phyloP scores from a whole-genome alignment of 371 early-diverging fungal species.

The Circinella umbellata region DNA sequence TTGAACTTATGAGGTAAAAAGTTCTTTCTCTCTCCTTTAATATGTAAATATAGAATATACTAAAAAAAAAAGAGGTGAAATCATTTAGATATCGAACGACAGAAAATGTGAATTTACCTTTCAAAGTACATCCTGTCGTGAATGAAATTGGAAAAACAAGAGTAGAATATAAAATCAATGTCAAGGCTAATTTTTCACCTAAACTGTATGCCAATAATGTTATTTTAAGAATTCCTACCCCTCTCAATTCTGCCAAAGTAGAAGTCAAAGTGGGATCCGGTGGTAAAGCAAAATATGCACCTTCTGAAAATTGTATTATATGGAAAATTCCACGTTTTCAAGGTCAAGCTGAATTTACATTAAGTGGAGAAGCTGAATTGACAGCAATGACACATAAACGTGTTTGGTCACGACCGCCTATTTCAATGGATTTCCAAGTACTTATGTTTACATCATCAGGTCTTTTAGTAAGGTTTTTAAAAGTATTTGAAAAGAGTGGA shows the following conservation, averaged over 20 bases:
- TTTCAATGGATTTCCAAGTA: constrained; percentile 86
- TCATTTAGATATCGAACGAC: constrained; percentile 86
- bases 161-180: constrained; percentile 81
- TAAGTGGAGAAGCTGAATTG: constrained; percentile 77
- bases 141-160: constrained; percentile 78
- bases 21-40: no score
- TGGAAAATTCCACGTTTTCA: constrained; percentile 93
- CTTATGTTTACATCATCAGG: constrained; percentile 92
- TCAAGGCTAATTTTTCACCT: constrained; percentile 77
- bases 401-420: constrained; percentile 90
- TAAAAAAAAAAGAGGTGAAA: no score
- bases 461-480: constrained; percentile 85
- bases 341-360: constrained; percentile 77
- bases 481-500: constrained; percentile 91
- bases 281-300: constrained; percentile 89
- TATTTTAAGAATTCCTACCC: constrained; percentile 82
- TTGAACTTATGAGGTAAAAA: constrained; percentile 85
- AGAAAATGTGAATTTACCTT: constrained; percentile 86
- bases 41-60: background rate
- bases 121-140: constrained; percentile 85
- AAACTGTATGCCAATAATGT: constrained; percentile 85
- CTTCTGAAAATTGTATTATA: constrained; percentile 81
- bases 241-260: constrained; percentile 79
- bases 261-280: constrained; percentile 68
- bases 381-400: constrained; percentile 78